phyloP scores from a whole-genome alignment of 768 basidiomycete genomes.

The Pleurotus ostreatus region DNA sequence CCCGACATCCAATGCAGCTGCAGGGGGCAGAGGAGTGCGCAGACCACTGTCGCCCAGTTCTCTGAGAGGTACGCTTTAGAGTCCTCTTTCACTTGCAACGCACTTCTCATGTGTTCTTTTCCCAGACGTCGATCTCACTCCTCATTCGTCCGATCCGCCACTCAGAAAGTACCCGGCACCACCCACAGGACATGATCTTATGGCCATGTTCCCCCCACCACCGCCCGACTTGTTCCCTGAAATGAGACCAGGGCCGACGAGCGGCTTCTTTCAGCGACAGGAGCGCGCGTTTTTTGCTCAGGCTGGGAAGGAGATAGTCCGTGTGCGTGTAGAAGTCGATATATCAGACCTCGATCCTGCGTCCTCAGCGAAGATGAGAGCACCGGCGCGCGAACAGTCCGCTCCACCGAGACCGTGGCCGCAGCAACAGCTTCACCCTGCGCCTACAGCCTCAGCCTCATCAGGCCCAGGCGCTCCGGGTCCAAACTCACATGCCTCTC shows the following conservation, averaged over 20 bases:
- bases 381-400: constrained; percentile 16
- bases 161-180: constrained; percentile 68
- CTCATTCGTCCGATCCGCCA: constrained; percentile 25
- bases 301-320: constrained; percentile 73
- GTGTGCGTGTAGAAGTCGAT: constrained; percentile 70
- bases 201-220: constrained; percentile 78
- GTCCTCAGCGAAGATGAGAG: constrained; percentile 20
- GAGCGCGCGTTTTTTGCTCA: constrained; percentile 81
- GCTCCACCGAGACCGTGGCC: constrained; percentile 21
- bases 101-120: neutral
- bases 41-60: constrained; percentile 63
- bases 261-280: constrained; percentile 68
- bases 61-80: constrained; percentile 44
- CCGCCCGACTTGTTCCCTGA: constrained; percentile 52
- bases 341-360: constrained; percentile 24
- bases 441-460: constrained; percentile 18
- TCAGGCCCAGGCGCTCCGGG: constrained; percentile 5
- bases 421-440: constrained; percentile 23
- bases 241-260: constrained; percentile 61
- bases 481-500: constrained; percentile 23
- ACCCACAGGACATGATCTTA: constrained; percentile 78
- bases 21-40: constrained; percentile 29
- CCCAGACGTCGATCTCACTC: neutral
- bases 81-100: neutral
- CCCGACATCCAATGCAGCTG: constrained; percentile 24